Percentiles rank a stretch among this genome's conserved stretches.
These are phyloP conservation scores for Puya raimondii DNA, from an alignment of 176 grass and related monocot species.

Conservation along the genomic window DNA sequence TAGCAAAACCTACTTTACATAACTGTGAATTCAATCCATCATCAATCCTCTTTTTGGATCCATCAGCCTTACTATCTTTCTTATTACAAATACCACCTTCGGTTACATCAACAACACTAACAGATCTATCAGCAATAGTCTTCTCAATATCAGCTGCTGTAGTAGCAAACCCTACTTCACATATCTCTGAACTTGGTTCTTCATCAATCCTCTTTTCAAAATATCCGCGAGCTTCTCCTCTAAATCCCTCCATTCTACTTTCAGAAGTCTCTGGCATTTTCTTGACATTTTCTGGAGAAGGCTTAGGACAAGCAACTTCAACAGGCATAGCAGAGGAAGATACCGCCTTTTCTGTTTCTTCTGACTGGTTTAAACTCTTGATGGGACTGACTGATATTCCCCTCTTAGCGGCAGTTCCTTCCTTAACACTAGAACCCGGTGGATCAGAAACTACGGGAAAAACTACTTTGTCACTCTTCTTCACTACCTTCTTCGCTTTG, in stretches of 20 bases:
- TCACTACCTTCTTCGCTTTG: conserved; percentile 41
- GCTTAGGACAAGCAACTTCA: conserved; percentile 12
- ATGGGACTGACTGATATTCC: conserved; percentile 15
- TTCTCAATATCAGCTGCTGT: conserved; percentile 43
- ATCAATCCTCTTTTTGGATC: conserved; percentile 28
- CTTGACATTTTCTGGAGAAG: conserved; percentile 38
- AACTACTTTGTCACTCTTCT: conserved; percentile 40
- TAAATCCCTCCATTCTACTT: conserved; percentile 26
- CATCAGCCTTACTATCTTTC: background rate
- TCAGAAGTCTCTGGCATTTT: conserved; percentile 21
- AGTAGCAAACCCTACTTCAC: conserved; percentile 45
- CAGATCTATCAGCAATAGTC: conserved; percentile 24
- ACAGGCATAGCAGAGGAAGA: conserved; percentile 20
- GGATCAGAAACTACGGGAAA: conserved; percentile 39
- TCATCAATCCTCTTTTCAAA: conserved; percentile 34
- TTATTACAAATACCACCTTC: background rate
- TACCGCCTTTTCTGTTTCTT: background rate
- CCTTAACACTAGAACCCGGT: conserved; percentile 30
- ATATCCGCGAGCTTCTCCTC: conserved; percentile 17
- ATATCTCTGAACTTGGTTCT: conserved; percentile 36
- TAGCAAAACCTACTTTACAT: conserved; percentile 42
- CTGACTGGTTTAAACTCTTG: conserved; percentile 23
- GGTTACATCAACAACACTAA: conserved; percentile 25
- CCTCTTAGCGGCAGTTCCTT: conserved; percentile 26
- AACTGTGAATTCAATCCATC: conserved; percentile 35